Base-by-base conservation (phyloP, 2,329 filamentous ascomycete genomes). In the Bertia moriformis region DNA sequence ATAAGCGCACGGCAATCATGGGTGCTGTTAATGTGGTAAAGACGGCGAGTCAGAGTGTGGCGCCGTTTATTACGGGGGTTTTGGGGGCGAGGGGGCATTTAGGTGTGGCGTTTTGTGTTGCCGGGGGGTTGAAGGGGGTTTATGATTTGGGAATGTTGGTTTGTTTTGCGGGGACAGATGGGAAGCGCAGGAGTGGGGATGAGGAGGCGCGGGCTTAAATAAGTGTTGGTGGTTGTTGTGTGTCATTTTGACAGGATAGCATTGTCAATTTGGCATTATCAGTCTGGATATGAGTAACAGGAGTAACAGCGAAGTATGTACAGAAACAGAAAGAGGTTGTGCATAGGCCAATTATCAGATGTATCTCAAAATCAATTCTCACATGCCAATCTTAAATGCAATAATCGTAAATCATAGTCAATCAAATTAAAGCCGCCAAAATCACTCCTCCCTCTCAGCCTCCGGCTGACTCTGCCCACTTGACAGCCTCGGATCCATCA, bases 1-100 rank as follows among this genome's bases (percentile, higher is more conserved):
- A 65, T 2, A 80, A 86, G 53, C 67, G 82, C 1, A 86, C 81
- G 0, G 76, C 78, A 0, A 71, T 83, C 10, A 78, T 86, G 71
- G 82, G 81, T 0, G 60, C 77, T 0, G 64, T 83, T 3, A 84
- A 83, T 44, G 71, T 80, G 1, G 69, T 79, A 19, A 83, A 82
- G 56, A 85, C 79, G 0, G 60, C 66, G 4, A 65, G 68, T 4
- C 71, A 78, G 51, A 78, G 71, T 41, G 49, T 72, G 1, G 80
- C 79, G 0, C 76, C 78, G 0, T 52, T 73, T 0, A 59, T 80
- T 14, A 82, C 79, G 0, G 82, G 81, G n/a, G 48, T 74, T 0
- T 49, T 85, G 35, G 73, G 74, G 0, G 65, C 65, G 1, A 58
- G 59, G 2, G 57, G 65, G 3, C 51, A 67, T 5, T 79, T 81